Base-by-base conservation (phyloP, 441 rosid species). In the Geranium incanum region DNA sequence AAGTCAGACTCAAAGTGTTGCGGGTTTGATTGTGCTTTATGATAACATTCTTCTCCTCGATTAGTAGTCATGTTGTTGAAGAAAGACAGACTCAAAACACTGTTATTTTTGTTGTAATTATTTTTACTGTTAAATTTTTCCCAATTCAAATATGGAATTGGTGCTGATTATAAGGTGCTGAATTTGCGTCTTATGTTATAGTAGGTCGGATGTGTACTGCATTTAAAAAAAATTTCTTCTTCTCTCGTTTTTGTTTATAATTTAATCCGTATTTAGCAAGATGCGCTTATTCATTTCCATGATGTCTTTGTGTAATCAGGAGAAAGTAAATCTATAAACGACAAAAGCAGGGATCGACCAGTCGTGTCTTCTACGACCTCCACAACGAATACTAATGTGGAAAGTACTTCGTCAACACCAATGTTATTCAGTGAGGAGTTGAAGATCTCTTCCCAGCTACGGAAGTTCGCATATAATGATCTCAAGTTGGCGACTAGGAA, bases 281-380 rank as follows among this genome's bases (percentile, higher is more conserved):
- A 60, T 64, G 28, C 23, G 55, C 67, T 64, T 68, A 15, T 68
- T 78, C 5, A 45, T 12, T 45, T 37, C 65, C 68, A 18, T 74
- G 21, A 67, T 69, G 57, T 82, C 15, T 72, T 59, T 72, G 23
- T 74, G 69, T 18, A 36, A 73, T 72, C 82, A 86, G 93, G 75
- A 6, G 93, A 84, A 66, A 74, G 86, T 77, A 87, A 85, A 77
- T 36, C 83, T 3, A 71, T 80, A 18, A 77, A 75, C 66, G 92
- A 82, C 73, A 89, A 84, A 75, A 74, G 67, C 50, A 81, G 76
- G 71, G 87, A 84, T 68, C 85, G 81, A 50, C 89, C 86, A 5
- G 72, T 76, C 72, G 84, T 81, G 59, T 86, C 83, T 39, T 80
- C 88, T 57, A 60, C 13, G 13, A 60, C 65, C 11, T 60, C 65